A percentile compares a stretch with the other conserved stretches of the same genome.
Conservation (phyloP, 495 filamentous ascomycete species). For the Thozetella sp. region DNA sequence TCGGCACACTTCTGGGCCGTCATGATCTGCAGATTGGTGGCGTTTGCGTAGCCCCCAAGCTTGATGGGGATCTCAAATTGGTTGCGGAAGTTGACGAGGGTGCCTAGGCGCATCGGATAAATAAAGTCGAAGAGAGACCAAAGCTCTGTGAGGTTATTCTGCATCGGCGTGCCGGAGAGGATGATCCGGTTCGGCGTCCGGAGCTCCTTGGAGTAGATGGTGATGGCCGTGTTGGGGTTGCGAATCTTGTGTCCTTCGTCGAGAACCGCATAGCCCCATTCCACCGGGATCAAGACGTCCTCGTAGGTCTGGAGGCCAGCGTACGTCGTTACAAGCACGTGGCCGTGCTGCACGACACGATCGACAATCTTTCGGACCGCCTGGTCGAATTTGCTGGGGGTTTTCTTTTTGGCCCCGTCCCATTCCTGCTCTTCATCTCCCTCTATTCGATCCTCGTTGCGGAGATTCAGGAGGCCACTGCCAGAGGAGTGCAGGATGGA, state of each 20-base stretch:
- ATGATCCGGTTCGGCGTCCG: slow-evolving; percentile 88
- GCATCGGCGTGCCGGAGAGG: slow-evolving; percentile 93
- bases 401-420: slow-evolving; percentile 33
- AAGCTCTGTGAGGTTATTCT: slow-evolving; percentile 97
- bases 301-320: slow-evolving; percentile 88
- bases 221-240: slow-evolving; percentile 90
- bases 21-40: slow-evolving; percentile 87
- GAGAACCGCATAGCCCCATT: slow-evolving; percentile 93
- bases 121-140: slow-evolving; percentile 99
- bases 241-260: slow-evolving; percentile 98
- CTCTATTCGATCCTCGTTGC: slow-evolving; percentile 70
- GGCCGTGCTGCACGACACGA: slow-evolving; percentile 81
- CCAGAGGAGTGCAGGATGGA: slow-evolving; percentile 94
- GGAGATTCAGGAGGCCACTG: slow-evolving; percentile 89
- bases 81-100: slow-evolving; percentile 82
- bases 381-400: slow-evolving; percentile 48
- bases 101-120: slow-evolving; percentile 92
- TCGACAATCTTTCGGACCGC: slow-evolving; percentile 78
- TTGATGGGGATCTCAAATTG: slow-evolving; percentile 93
- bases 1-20: slow-evolving; percentile 90
- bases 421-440: slow-evolving; percentile 50
- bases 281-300: slow-evolving; percentile 71
- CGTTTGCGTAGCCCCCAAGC: slow-evolving; percentile 90
- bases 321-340: slow-evolving; percentile 94
- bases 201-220: slow-evolving; percentile 90